phyloP scores from a whole-genome alignment of 768 basidiomycete genomes.

The Vishniacozyma victoriae region DNA sequence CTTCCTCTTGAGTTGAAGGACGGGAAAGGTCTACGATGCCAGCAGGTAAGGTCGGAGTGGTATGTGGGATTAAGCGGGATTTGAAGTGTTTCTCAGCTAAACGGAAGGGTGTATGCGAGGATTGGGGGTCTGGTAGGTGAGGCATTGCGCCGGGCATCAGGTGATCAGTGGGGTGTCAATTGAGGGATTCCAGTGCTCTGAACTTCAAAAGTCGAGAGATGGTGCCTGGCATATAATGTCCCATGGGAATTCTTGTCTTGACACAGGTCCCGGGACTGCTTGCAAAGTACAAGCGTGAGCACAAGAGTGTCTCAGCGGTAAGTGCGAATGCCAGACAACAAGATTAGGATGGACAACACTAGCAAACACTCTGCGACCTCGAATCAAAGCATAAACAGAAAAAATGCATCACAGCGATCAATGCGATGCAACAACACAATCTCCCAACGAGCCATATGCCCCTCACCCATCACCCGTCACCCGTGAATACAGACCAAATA shows the following conservation, averaged over 20 bases:
- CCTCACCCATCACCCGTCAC: too few species aligned
- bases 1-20: conserved; percentile 23
- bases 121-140: conserved; percentile 4
- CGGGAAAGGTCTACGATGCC: conserved; percentile 34
- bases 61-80: conserved; percentile 13
- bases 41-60: conserved; percentile 14
- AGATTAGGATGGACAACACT: too few species aligned
- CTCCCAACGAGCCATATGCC: too few species aligned
- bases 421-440: background rate
- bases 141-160: conserved; percentile 12
- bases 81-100: conserved; percentile 40
- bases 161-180: too few species aligned
- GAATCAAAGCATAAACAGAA: background rate
- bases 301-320: too few species aligned
- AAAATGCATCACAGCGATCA: background rate
- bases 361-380: background rate
- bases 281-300: too few species aligned
- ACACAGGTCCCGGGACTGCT: too few species aligned
- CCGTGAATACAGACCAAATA: too few species aligned
- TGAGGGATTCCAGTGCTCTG: too few species aligned
- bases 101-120: conserved; percentile 27
- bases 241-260: background rate
- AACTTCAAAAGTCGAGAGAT: too few species aligned
- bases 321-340: too few species aligned
- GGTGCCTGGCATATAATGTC: background rate